These are phyloP conservation scores for Eremochloa ophiuroides DNA, from an alignment of 176 grass and related monocot genomes.

Conservation along the genomic window DNA sequence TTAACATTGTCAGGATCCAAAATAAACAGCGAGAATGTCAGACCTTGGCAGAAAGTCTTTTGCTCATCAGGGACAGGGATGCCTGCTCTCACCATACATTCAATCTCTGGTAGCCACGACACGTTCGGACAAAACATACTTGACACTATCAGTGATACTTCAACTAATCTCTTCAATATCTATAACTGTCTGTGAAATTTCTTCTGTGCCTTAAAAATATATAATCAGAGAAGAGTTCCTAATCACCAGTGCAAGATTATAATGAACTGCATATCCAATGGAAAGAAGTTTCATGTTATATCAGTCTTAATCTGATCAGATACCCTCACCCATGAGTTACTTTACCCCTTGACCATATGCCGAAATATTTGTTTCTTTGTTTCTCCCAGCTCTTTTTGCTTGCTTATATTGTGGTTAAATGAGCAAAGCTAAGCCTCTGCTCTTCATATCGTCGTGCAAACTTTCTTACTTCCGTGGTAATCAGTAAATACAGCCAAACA, in stretches of 20 bases:
- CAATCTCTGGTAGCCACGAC: slow-evolving; percentile 44
- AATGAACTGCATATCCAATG: not conserved
- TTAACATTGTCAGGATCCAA: not conserved
- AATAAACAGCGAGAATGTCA: not conserved
- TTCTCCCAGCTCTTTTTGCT: no score
- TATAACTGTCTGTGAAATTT: not conserved
- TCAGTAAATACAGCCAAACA: no score
- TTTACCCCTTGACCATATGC: no score
- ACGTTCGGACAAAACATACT: not conserved
- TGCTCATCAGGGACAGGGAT: slow-evolving; percentile 17
- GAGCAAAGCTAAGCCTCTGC: no score
- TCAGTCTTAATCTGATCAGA: not conserved
- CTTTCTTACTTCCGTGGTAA: no score
- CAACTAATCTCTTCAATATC: not conserved
- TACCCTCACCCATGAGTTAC: not conserved
- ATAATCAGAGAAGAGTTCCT: not conserved
- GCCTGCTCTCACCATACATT: slow-evolving; percentile 30
- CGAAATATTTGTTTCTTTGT: no score
- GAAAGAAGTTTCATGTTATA: not conserved
- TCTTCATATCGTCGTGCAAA: no score
- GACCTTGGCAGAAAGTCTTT: slow-evolving; percentile 49
- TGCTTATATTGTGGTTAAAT: no score
- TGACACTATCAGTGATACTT: not conserved
- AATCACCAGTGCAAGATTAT: not conserved
- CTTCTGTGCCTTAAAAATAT: not conserved